Percentiles rank a stretch among this genome's conserved stretches.
Conservation (phyloP, 2,329 filamentous ascomycete genomes). For the Stagonosporopsis tanaceti region DNA sequence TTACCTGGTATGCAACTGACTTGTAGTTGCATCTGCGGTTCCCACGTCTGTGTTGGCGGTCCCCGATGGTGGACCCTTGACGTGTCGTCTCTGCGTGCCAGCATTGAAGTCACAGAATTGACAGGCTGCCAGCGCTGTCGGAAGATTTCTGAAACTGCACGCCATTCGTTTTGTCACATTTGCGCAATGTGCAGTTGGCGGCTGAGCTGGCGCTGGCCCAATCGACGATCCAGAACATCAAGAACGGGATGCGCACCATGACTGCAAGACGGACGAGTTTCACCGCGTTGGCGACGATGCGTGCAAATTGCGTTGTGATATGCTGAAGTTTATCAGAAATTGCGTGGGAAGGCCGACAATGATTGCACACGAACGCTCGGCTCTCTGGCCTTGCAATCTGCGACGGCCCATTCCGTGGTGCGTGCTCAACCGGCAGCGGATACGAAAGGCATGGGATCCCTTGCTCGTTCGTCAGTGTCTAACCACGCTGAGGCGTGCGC, state of each 20-base stretch:
- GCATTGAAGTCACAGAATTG: not conserved
- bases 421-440: conserved; percentile 15
- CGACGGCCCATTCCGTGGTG: conserved; percentile 10
- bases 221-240: conserved; percentile 2
- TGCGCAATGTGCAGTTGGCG: conserved; percentile 1
- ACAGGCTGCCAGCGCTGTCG: conserved; percentile 1
- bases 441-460: conserved; percentile 10
- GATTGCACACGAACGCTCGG: conserved; percentile 17
- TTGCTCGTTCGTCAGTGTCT: conserved; percentile 19
- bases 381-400: conserved; percentile 10
- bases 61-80: not conserved
- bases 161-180: conserved; percentile 7
- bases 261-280: conserved; percentile 7
- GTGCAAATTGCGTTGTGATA: conserved; percentile 1
- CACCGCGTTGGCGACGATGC: not conserved
- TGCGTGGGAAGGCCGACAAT: conserved; percentile 8
- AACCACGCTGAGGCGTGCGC: conserved; percentile 20
- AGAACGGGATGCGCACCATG: not conserved
- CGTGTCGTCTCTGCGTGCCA: conserved; percentile 1
- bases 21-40: not conserved
- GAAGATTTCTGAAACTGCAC: conserved; percentile 13
- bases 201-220: not conserved
- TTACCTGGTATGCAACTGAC: not conserved
- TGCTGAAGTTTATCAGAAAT: conserved; percentile 7
- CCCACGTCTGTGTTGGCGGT: not conserved